phyloP scores from a whole-genome alignment of 306 rosid species.

The Potentilla sterilis region DNA sequence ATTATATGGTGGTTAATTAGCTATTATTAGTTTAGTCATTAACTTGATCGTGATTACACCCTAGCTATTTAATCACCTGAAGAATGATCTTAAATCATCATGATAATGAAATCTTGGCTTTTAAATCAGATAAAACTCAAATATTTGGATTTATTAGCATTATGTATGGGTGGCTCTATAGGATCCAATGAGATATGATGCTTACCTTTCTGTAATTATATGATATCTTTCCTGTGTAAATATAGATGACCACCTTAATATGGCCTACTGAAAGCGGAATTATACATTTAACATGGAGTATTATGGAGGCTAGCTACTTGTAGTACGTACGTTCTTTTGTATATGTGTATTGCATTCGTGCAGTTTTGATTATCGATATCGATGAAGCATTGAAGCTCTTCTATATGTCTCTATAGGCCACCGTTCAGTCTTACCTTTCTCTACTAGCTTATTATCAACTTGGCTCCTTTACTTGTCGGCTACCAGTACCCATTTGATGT shows the following conservation, averaged over 20 bases:
- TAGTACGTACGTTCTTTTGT: background rate
- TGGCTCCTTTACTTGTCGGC: conserved; percentile 33
- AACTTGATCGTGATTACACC: background rate
- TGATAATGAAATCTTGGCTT: background rate
- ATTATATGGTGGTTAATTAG: background rate
- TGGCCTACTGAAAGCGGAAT: background rate
- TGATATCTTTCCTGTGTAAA: background rate
- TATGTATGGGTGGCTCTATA: background rate
- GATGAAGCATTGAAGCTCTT: background rate
- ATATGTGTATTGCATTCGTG: background rate
- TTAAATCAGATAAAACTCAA: background rate
- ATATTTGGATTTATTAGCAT: background rate
- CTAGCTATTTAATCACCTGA: conserved; percentile 10
- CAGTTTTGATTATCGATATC: background rate
- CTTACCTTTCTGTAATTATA: background rate
- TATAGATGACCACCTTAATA: background rate
- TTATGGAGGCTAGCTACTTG: background rate
- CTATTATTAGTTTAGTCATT: background rate
- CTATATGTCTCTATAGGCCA: background rate
- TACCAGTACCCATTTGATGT: background rate
- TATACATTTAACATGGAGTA: background rate
- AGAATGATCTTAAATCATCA: background rate
- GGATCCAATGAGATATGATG: conserved; percentile 1
- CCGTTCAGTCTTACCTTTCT: background rate
- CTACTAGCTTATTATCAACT: background rate